phyloP scores from a whole-genome alignment of 441 rosid species.

The Jatropha podagrica region DNA sequence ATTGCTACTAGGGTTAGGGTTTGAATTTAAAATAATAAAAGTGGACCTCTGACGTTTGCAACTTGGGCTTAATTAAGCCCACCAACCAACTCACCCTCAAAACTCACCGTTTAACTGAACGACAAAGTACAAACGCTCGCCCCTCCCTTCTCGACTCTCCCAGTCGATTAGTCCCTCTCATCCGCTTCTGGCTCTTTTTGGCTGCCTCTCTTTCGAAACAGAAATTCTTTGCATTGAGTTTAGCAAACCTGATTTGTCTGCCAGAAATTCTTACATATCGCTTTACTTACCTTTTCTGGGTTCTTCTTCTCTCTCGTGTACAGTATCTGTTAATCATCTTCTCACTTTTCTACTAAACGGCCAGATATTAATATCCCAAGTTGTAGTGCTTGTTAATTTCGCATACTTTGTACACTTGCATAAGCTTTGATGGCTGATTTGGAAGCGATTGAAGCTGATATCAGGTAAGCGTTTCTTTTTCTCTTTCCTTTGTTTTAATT shows the following conservation, averaged over 20 bases:
- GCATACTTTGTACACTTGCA: not conserved
- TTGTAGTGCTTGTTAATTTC: constrained; percentile 20
- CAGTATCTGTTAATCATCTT: not conserved
- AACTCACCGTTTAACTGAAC: no score
- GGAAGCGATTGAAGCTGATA: constrained; percentile 56
- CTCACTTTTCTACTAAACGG: not conserved
- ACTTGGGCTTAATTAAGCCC: no score
- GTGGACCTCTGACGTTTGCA: no score
- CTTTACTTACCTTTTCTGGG: not conserved
- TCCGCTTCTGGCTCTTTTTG: not conserved
- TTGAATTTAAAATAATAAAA: no score
- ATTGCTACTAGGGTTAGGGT: no score
- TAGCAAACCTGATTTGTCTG: not conserved
- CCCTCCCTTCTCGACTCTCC: no score
- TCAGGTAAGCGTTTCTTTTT: constrained; percentile 31
- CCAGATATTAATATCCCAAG: not conserved
- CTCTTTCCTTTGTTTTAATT: not conserved
- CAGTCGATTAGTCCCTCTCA: no score
- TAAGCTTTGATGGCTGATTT: constrained; percentile 37
- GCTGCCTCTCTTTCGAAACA: constrained; percentile 3
- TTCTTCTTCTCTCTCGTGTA: not conserved
- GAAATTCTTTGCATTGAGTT: constrained; percentile 14
- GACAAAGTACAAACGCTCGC: no score
- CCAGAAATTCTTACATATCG: no score
- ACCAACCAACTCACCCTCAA: no score